A percentile compares a stretch with the other conserved stretches of the same genome.
Conservation (phyloP, 2,329 filamentous ascomycete species). For the Cladophialophora psammophila region DNA sequence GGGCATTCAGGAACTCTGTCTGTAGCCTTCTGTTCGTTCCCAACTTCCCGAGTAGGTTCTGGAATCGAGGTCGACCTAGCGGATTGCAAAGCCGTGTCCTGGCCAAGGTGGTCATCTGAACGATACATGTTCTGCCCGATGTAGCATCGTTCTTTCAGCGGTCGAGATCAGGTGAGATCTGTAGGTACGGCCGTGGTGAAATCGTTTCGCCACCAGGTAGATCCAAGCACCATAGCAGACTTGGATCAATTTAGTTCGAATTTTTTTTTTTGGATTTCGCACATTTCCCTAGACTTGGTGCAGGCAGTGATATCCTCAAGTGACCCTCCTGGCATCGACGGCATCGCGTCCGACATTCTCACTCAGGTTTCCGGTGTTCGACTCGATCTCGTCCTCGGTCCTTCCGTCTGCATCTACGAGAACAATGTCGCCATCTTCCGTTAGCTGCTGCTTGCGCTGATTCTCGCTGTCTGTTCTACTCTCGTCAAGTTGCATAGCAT, state of each 20-base stretch:
- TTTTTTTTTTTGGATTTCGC: background rate
- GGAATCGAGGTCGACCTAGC: background rate
- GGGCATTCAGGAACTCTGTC: too few species aligned
- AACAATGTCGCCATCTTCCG: conserved; percentile 50
- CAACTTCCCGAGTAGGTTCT: background rate
- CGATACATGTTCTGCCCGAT: background rate
- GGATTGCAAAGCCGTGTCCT: background rate
- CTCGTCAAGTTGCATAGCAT: conserved; percentile 33
- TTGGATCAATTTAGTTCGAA: background rate
- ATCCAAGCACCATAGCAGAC: background rate
- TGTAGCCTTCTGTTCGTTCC: too few species aligned
- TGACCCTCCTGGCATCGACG: conserved; percentile 19
- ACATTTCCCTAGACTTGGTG: background rate
- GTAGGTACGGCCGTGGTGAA: background rate
- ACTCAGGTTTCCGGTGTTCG: conserved; percentile 14
- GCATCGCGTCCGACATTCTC: conserved; percentile 24
- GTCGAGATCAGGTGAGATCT: background rate
- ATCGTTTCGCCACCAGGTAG: background rate
- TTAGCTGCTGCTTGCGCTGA: conserved; percentile 9
- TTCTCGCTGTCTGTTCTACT: conserved; percentile 5
- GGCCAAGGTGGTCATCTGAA: background rate
- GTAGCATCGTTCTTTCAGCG: background rate
- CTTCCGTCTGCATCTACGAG: conserved; percentile 45
- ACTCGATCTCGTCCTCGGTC: conserved; percentile 27
- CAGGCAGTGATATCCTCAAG: background rate